Conservation (phyloP, 2,329 filamentous ascomycete species). For the Albophoma yamanashiensis region DNA sequence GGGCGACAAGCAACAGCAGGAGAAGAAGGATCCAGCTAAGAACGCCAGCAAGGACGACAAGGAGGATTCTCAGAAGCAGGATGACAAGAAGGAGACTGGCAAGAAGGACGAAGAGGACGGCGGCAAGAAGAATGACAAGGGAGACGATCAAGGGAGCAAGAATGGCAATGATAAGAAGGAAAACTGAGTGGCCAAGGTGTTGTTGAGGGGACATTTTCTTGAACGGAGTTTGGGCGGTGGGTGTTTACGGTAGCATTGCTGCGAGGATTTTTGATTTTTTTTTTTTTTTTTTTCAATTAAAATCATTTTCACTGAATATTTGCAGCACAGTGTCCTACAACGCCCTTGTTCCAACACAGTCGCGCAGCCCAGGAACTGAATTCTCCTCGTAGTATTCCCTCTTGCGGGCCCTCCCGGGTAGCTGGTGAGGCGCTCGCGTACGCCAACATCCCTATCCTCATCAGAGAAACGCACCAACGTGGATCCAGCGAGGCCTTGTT, state of each 20-base stretch:
- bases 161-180: too few species aligned
- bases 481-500: neutral
- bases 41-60: neutral
- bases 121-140: neutral
- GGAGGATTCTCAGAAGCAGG: constrained; percentile 4
- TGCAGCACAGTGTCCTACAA: too few species aligned
- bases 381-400: too few species aligned
- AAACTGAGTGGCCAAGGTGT: neutral
- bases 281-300: neutral
- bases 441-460: too few species aligned
- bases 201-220: neutral
- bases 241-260: neutral
- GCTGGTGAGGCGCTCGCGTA: too few species aligned
- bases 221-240: neutral
- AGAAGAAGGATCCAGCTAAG: neutral
- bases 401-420: too few species aligned
- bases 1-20: neutral
- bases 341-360: too few species aligned
- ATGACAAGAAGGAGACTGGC: constrained; percentile 1
- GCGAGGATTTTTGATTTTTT: too few species aligned
- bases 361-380: too few species aligned
- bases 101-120: neutral
- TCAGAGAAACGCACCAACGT: too few species aligned
- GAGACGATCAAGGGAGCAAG: neutral
- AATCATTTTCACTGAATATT: neutral